A percentile compares a stretch with the other conserved stretches of the same genome.
Conservation (phyloP, 192 early-diverging fungal genomes). For the Mortierella hygrophila region DNA sequence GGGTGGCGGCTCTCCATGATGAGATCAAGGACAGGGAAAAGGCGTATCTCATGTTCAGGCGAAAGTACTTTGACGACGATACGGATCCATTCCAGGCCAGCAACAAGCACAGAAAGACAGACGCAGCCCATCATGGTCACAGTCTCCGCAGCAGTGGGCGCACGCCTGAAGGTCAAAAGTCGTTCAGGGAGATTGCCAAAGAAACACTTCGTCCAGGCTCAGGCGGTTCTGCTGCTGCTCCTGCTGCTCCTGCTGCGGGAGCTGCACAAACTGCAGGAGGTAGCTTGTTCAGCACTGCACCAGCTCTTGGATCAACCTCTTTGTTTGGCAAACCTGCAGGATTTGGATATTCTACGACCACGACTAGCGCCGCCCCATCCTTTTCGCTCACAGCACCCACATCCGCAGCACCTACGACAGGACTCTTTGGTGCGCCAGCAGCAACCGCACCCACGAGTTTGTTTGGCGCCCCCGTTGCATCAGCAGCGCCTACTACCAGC, state of each 20-base stretch:
- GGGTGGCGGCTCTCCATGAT: slow-evolving; percentile 49
- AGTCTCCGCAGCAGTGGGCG: slow-evolving; percentile 12
- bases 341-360: not conserved
- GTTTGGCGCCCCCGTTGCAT: not conserved
- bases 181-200: slow-evolving; percentile 49
- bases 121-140: slow-evolving; percentile 9
- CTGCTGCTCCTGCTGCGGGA: not conserved
- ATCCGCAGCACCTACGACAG: not conserved
- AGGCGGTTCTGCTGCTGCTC: not conserved
- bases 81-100: slow-evolving; percentile 48
- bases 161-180: slow-evolving; percentile 14
- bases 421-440: slow-evolving; percentile 8
- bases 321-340: not conserved
- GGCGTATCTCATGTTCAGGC: slow-evolving; percentile 48
- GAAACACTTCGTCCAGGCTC: slow-evolving; percentile 31
- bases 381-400: slow-evolving; percentile 17
- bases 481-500: not conserved
- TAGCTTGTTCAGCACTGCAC: slow-evolving; percentile 10
- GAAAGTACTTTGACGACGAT: slow-evolving; percentile 52
- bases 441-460: not conserved
- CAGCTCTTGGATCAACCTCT: not conserved
- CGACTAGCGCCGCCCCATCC: slow-evolving; percentile 4
- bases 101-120: slow-evolving; percentile 36
- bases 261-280: not conserved
- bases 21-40: slow-evolving; percentile 51